Percentiles rank a stretch among this genome's conserved stretches.
Evolutionary conservation across 2,329 filamentous ascomycete genomes (phyloP).

Genomic region (Aspergillus fumigatiaffinis): DNA sequence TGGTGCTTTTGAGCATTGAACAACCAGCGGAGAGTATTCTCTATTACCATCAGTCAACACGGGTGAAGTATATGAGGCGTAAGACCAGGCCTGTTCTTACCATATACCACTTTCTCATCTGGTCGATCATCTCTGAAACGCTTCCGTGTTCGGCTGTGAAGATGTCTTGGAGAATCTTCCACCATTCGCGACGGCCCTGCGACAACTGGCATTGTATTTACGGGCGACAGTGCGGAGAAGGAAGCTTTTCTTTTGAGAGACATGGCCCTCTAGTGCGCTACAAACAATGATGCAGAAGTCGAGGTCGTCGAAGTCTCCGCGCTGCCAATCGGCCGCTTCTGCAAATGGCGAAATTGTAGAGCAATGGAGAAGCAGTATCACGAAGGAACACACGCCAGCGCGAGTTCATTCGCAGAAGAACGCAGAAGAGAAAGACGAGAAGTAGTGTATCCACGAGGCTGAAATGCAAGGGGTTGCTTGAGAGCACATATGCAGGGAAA

Average conservation of each 20-base stretch:
- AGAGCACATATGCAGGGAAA: background rate
- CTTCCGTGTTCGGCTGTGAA: constrained; percentile 57
- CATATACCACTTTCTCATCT: constrained; percentile 52
- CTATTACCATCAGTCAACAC: constrained; percentile 16
- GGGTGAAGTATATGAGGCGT: background rate
- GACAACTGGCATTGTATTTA: constrained; percentile 25
- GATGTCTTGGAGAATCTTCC: constrained; percentile 38
- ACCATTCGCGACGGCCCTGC: constrained; percentile 25
- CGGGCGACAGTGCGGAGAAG: constrained; percentile 43
- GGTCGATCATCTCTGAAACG: constrained; percentile 56
- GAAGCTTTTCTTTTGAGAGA: constrained; percentile 58
- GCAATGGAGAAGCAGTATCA: background rate
- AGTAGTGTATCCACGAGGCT: background rate
- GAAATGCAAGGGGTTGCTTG: background rate
- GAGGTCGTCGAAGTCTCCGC: background rate
- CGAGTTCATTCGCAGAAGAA: background rate
- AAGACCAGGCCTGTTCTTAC: constrained; percentile 33
- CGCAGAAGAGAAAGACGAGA: background rate
- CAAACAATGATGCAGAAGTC: background rate
- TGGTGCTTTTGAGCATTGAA: constrained; percentile 38
- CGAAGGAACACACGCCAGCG: background rate
- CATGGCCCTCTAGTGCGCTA: constrained; percentile 37
- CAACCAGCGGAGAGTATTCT: constrained; percentile 41
- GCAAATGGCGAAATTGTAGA: background rate
- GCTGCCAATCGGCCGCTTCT: background rate